Evolutionary conservation across 1,139 yeast species (phyloP).

Genomic region (Candida sojae): DNA sequence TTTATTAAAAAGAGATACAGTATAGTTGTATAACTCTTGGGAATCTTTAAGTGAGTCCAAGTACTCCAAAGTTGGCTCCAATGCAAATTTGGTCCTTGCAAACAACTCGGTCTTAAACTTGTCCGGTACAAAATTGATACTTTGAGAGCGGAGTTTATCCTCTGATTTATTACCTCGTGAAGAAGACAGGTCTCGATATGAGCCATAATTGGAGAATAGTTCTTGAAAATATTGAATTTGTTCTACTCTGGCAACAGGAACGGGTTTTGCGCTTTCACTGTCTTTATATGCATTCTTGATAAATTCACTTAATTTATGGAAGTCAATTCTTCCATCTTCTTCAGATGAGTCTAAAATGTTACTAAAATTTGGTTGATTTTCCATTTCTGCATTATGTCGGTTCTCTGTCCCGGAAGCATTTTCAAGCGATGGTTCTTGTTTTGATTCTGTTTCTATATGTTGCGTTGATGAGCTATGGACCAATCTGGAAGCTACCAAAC

Average conservation of each 20-base stretch:
- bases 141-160: too few relatives aligned
- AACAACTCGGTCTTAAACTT: slow-evolving; percentile 19
- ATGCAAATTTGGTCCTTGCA: slow-evolving; percentile 20
- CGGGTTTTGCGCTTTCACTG: not conserved
- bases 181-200: not conserved
- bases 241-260: not conserved
- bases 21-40: slow-evolving; percentile 9
- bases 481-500: too few relatives aligned
- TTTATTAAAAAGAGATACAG: not conserved
- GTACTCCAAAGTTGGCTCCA: slow-evolving; percentile 25
- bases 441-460: not conserved
- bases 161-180: too few relatives aligned
- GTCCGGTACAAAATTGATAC: not conserved
- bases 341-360: not conserved
- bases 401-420: not conserved
- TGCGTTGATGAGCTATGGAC: too few relatives aligned
- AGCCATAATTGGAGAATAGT: slow-evolving; percentile 1
- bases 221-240: slow-evolving; percentile 1
- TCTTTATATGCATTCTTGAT: slow-evolving; percentile 9
- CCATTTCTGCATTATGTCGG: not conserved
- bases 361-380: not conserved
- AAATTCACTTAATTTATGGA: slow-evolving; percentile 8
- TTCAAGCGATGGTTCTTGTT: not conserved
- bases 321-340: not conserved
- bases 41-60: slow-evolving; percentile 17